A percentile compares a stretch with the other conserved stretches of the same genome.
phyloP scores from a whole-genome alignment of 306 rosid species.

The Trifolium fragiferum region DNA sequence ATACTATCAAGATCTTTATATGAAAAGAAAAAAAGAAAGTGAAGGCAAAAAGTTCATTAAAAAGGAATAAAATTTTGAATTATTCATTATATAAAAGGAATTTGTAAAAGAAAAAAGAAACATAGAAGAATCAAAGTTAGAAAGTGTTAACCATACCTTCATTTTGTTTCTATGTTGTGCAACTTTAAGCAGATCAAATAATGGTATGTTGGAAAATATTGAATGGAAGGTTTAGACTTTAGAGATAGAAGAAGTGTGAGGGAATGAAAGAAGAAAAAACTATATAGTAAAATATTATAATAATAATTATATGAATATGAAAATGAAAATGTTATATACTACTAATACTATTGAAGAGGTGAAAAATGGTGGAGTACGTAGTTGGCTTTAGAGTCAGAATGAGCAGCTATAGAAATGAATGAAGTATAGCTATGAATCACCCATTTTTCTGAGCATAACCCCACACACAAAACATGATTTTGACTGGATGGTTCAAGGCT shows the following conservation, averaged over 20 bases:
- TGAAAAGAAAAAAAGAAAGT: constrained; percentile 13
- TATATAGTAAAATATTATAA: background rate
- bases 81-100: background rate
- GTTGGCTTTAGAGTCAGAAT: background rate
- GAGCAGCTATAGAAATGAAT: background rate
- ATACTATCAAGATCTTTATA: constrained; percentile 36
- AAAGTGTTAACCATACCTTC: constrained; percentile 69
- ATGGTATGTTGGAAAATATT: constrained; percentile 40
- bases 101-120: background rate
- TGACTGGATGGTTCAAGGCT: constrained; percentile 34
- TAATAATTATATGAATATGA: background rate
- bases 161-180: constrained; percentile 41
- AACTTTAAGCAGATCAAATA: constrained; percentile 44
- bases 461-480: constrained; percentile 37
- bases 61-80: constrained; percentile 28
- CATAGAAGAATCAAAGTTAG: constrained; percentile 19
- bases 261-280: constrained; percentile 4
- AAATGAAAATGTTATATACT: background rate
- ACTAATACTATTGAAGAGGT: background rate
- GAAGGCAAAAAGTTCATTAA: constrained; percentile 42
- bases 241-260: constrained; percentile 10
- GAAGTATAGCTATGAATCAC: background rate
- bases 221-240: background rate
- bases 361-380: constrained; percentile 26
- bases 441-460: background rate